Percentiles rank a stretch among this genome's conserved stretches.
Evolutionary conservation across 2,329 filamentous ascomycete species (phyloP).

Genomic region (Saccharata proteae): DNA sequence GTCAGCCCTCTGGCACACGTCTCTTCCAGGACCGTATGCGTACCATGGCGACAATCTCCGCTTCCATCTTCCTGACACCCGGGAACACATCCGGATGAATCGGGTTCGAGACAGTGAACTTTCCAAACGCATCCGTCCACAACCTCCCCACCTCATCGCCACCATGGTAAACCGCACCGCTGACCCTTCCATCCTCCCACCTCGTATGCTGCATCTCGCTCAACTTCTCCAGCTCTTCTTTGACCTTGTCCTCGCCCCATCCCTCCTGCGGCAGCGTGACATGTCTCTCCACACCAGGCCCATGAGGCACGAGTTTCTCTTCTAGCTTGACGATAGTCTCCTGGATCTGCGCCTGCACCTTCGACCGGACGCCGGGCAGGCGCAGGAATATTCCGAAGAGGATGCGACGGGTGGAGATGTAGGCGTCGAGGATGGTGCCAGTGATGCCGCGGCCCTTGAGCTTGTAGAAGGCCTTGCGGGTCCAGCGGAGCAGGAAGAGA

Average conservation of each 20-base stretch:
- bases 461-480: slow-evolving; percentile 68
- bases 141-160: slow-evolving; percentile 64
- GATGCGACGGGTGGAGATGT: slow-evolving; percentile 56
- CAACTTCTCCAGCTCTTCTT: slow-evolving; percentile 66
- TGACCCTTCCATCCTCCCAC: slow-evolving; percentile 94
- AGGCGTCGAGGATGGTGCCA: slow-evolving; percentile 65
- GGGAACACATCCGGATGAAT: slow-evolving; percentile 98
- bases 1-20: slow-evolving; percentile 1
- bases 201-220: slow-evolving; percentile 82
- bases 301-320: slow-evolving; percentile 65
- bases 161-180: slow-evolving; percentile 91
- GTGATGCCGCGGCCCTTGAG: slow-evolving; percentile 79
- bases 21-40: slow-evolving; percentile 5
- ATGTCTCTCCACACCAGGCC: slow-evolving; percentile 60
- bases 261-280: slow-evolving; percentile 70
- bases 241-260: slow-evolving; percentile 66
- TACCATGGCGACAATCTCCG: slow-evolving; percentile 94
- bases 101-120: slow-evolving; percentile 90
- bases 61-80: slow-evolving; percentile 97
- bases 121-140: slow-evolving; percentile 85
- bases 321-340: slow-evolving; percentile 73
- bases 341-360: slow-evolving; percentile 74
- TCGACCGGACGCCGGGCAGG: slow-evolving; percentile 71
- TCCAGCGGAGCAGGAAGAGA: slow-evolving; percentile 74
- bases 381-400: slow-evolving; percentile 78